phyloP scores from a whole-genome alignment of 352 stramenopile genomes.

The Plasmopara viticola region DNA sequence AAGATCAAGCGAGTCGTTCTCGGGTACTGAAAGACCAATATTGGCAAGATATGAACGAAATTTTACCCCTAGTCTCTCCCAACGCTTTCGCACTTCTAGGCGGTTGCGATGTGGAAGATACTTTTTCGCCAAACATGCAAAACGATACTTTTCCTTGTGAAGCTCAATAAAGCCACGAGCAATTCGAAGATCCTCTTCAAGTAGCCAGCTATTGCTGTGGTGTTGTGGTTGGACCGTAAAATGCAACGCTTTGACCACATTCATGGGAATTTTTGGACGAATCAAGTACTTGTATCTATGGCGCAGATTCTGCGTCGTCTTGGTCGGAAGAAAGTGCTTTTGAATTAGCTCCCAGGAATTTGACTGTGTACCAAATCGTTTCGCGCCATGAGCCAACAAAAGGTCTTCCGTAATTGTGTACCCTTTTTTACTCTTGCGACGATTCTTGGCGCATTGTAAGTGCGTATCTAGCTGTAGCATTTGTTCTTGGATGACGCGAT shows the following conservation, averaged over 20 bases:
- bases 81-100: slow-evolving; percentile 62
- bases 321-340: slow-evolving; percentile 55
- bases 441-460: slow-evolving; percentile 40
- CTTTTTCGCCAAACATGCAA: slow-evolving; percentile 45
- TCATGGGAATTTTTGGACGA: slow-evolving; percentile 50
- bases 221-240: slow-evolving; percentile 29
- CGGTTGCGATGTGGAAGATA: slow-evolving; percentile 65
- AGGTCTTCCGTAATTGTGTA: slow-evolving; percentile 61
- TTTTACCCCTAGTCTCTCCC: slow-evolving; percentile 36
- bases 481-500: slow-evolving; percentile 44
- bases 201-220: slow-evolving; percentile 43
- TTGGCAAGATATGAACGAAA: slow-evolving; percentile 27
- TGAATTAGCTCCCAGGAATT: slow-evolving; percentile 62
- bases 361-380: slow-evolving; percentile 44
- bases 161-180: slow-evolving; percentile 63
- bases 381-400: slow-evolving; percentile 59
- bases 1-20: slow-evolving; percentile 43
- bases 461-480: slow-evolving; percentile 72
- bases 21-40: slow-evolving; percentile 17
- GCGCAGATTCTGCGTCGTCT: slow-evolving; percentile 38
- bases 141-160: slow-evolving; percentile 53
- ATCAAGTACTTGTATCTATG: slow-evolving; percentile 69
- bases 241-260: slow-evolving; percentile 57
- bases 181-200: slow-evolving; percentile 79
- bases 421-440: slow-evolving; percentile 35